These are phyloP conservation scores for Candida awuae DNA, from an alignment of 805 yeast genomes.

Conservation along the genomic window DNA sequence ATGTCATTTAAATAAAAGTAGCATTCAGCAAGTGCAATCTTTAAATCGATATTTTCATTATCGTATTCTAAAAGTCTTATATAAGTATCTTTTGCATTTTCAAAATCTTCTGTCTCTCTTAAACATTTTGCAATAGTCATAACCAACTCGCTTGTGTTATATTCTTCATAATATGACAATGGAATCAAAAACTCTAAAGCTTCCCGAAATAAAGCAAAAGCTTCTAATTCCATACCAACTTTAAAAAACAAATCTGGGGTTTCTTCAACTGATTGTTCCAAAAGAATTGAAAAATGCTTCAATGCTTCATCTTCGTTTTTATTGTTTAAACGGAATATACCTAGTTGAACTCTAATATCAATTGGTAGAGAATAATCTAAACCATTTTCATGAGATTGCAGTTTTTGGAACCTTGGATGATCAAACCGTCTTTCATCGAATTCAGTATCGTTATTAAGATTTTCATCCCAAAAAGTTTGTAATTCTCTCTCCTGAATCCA, in stretches of 20 bases:
- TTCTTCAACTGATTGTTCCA: conserved; percentile 45
- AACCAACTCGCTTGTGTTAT: conserved; percentile 43
- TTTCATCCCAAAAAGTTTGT: conserved; percentile 61
- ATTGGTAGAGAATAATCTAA: conserved; percentile 57
- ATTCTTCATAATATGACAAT: conserved; percentile 47
- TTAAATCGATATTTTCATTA: conserved; percentile 62
- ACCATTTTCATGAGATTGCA: conserved; percentile 33
- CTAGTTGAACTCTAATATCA: conserved; percentile 79
- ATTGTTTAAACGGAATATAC: conserved; percentile 59
- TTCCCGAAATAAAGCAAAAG: conserved; percentile 60
- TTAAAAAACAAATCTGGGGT: conserved; percentile 67
- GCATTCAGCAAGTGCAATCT: conserved; percentile 75
- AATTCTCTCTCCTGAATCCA: conserved; percentile 70
- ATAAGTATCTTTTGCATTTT: conserved; percentile 55
- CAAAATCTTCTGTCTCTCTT: conserved; percentile 62
- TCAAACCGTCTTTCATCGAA: conserved; percentile 65
- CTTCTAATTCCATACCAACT: conserved; percentile 69
- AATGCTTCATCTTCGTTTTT: conserved; percentile 64
- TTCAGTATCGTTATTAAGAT: conserved; percentile 59
- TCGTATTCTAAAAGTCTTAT: conserved; percentile 44
- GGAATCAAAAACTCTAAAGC: conserved; percentile 63
- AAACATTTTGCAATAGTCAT: conserved; percentile 68
- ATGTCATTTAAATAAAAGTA: conserved; percentile 57
- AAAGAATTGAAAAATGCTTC: conserved; percentile 54
- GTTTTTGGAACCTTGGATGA: conserved; percentile 35